Evolutionary conservation across 805 yeast genomes (phyloP).

Genomic region (Groenewaldozyma salmanticensis): DNA sequence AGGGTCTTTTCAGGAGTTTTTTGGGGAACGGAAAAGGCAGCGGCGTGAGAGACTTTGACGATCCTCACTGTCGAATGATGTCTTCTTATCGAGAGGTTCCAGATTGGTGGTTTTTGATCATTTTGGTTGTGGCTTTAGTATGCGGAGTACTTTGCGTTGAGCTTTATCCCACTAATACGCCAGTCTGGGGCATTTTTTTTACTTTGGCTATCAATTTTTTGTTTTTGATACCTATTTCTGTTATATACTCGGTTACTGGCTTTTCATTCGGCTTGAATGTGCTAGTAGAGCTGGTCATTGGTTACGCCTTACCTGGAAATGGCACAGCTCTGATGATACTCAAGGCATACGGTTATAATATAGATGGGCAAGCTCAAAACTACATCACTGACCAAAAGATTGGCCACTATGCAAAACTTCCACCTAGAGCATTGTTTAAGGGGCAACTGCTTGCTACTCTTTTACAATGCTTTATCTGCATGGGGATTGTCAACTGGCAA

Average conservation of each 20-base stretch:
- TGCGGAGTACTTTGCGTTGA: slow-evolving; percentile 8
- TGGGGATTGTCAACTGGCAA: slow-evolving; percentile 21
- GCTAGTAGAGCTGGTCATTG: slow-evolving; percentile 52
- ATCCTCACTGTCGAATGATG: slow-evolving; percentile 13
- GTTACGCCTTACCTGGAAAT: slow-evolving; percentile 54
- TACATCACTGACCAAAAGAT: slow-evolving; percentile 48
- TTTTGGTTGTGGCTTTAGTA: slow-evolving; percentile 34
- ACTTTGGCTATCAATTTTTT: slow-evolving; percentile 43
- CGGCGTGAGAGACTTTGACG: slow-evolving; percentile 5
- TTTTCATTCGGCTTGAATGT: slow-evolving; percentile 48
- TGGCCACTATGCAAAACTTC: slow-evolving; percentile 40
- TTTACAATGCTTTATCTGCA: slow-evolving; percentile 23
- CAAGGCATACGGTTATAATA: slow-evolving; percentile 51
- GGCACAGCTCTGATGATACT: slow-evolving; percentile 48
- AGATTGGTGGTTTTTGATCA: slow-evolving; percentile 52
- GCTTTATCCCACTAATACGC: slow-evolving; percentile 11
- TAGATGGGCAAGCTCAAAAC: slow-evolving; percentile 50
- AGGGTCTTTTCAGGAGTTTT: background rate
- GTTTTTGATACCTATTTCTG: slow-evolving; percentile 53
- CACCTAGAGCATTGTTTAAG: slow-evolving; percentile 16
- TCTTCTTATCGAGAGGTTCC: slow-evolving; percentile 52
- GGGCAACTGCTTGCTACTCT: slow-evolving; percentile 36
- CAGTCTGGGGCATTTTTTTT: slow-evolving; percentile 47
- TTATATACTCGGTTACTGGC: slow-evolving; percentile 53
- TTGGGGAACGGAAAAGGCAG: background rate